Conservation (phyloP, 192 early-diverging fungal species). For the Podila horticola region DNA sequence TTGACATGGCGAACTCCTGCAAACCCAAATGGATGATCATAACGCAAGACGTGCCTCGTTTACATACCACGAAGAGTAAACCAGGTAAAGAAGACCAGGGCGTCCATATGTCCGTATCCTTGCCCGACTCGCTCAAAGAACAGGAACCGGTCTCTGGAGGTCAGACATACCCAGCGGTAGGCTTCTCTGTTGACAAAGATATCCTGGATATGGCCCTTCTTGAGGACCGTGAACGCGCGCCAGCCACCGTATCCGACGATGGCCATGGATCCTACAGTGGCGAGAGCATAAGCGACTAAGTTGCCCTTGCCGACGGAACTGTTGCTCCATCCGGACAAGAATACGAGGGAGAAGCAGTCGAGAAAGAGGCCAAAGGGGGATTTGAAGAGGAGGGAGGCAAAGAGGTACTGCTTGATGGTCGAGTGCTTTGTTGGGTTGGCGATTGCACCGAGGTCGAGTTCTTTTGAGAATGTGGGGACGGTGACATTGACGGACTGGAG, state of each 20-base stretch:
- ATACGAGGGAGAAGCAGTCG: conserved; percentile 31
- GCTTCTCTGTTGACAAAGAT: conserved; percentile 48
- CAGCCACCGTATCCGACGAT: conserved; percentile 34
- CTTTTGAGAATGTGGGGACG: conserved; percentile 32
- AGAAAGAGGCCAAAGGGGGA: conserved; percentile 23
- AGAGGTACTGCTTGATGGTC: conserved; percentile 39
- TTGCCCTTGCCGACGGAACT: conserved; percentile 18
- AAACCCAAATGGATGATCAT: too few relatives aligned
- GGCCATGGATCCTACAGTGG: conserved; percentile 12
- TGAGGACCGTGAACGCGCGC: conserved; percentile 24
- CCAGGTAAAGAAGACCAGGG: conserved; percentile 38
- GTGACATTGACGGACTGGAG: conserved; percentile 20
- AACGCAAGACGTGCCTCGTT: neutral
- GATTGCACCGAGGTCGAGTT: conserved; percentile 34
- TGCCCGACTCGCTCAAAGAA: conserved; percentile 50
- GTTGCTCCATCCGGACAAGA: conserved; percentile 18
- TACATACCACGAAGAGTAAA: conserved; percentile 38
- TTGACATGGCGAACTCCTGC: neutral
- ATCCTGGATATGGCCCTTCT: conserved; percentile 27
- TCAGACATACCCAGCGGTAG: conserved; percentile 42
- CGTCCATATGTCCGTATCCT: conserved; percentile 36
- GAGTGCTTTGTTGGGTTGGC: conserved; percentile 39
- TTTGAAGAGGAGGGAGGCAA: conserved; percentile 40
- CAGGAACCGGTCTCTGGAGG: conserved; percentile 28
- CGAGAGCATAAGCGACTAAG: conserved; percentile 22